Conservation (phyloP, 2,329 filamentous ascomycete species). For the Hymenoscyphus repandus region DNA sequence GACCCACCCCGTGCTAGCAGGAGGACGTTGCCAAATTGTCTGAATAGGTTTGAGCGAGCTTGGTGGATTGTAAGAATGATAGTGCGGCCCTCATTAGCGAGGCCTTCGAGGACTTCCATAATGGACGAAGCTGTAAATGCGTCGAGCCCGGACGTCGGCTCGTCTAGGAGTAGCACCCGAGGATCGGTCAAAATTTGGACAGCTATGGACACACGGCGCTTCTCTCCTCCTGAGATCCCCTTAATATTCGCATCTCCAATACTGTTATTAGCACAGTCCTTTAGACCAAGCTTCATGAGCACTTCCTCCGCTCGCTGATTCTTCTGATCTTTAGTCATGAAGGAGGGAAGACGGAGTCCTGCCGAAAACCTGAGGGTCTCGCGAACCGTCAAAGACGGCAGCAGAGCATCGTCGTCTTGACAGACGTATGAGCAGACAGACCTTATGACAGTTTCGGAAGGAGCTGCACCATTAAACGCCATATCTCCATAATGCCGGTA, state of each 20-base stretch:
- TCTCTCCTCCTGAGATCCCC: conserved; percentile 75
- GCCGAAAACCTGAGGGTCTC: conserved; percentile 70
- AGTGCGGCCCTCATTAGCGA: conserved; percentile 69
- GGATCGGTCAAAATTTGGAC: conserved; percentile 74
- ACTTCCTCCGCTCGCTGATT: conserved; percentile 63
- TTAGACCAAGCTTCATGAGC: conserved; percentile 68
- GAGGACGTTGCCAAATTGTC: conserved; percentile 65
- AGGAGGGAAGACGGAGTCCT: conserved; percentile 62
- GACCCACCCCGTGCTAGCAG: conserved; percentile 65
- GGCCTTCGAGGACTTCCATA: conserved; percentile 64
- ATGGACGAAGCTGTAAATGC: conserved; percentile 75
- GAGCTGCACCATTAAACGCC: conserved; percentile 63
- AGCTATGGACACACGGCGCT: conserved; percentile 71
- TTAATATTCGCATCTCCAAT: conserved; percentile 69
- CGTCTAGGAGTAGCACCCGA: conserved; percentile 66
- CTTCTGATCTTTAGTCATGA: conserved; percentile 66
- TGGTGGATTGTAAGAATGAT: conserved; percentile 76
- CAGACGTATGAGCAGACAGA: conserved; percentile 73
- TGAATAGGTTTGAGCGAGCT: conserved; percentile 67
- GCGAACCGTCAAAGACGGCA: conserved; percentile 69
- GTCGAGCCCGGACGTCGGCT: conserved; percentile 71
- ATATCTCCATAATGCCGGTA: conserved; percentile 60
- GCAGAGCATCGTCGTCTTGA: conserved; percentile 70
- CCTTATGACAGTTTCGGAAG: conserved; percentile 62
- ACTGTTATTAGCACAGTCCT: conserved; percentile 71